Evolutionary conservation across 352 stramenopile species (phyloP).

Genomic region (Globisporangium rhizosaccharum): DNA sequence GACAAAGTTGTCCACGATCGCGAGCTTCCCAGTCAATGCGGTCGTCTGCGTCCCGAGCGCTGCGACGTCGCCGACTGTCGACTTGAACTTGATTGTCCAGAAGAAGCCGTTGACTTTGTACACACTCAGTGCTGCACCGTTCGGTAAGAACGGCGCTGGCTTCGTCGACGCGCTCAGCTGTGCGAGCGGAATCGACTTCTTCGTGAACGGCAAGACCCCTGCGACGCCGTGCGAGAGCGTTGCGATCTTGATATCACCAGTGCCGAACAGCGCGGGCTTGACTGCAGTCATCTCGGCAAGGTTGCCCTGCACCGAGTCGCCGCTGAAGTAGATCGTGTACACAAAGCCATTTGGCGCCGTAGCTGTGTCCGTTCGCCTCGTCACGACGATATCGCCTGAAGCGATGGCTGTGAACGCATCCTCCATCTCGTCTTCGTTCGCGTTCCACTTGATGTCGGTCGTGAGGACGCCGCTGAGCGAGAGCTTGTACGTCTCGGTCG

Average conservation of each 20-base stretch:
- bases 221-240: constrained; percentile 29
- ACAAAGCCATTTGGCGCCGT: constrained; percentile 51
- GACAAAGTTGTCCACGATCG: constrained; percentile 39
- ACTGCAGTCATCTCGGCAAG: constrained; percentile 20
- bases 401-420: constrained; percentile 19
- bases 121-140: constrained; percentile 30
- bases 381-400: constrained; percentile 42
- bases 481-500: constrained; percentile 33
- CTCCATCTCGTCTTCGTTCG: constrained; percentile 39
- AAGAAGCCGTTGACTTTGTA: constrained; percentile 79
- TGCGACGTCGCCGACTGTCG: constrained; percentile 61
- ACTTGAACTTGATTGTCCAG: constrained; percentile 81
- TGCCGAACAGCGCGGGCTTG: constrained; percentile 21
- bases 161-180: constrained; percentile 18
- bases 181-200: constrained; percentile 52
- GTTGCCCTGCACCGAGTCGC: constrained; percentile 32
- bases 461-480: constrained; percentile 25
- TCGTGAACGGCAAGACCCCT: constrained; percentile 21
- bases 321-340: constrained; percentile 77
- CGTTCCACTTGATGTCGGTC: constrained; percentile 50
- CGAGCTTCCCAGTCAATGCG: constrained; percentile 20
- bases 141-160: constrained; percentile 30
- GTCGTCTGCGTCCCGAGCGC: constrained; percentile 26
- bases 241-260: constrained; percentile 23
- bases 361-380: constrained; percentile 31